Conservation (phyloP, 1,284 basidiomycete genomes). For the Earliella scabrosa region DNA sequence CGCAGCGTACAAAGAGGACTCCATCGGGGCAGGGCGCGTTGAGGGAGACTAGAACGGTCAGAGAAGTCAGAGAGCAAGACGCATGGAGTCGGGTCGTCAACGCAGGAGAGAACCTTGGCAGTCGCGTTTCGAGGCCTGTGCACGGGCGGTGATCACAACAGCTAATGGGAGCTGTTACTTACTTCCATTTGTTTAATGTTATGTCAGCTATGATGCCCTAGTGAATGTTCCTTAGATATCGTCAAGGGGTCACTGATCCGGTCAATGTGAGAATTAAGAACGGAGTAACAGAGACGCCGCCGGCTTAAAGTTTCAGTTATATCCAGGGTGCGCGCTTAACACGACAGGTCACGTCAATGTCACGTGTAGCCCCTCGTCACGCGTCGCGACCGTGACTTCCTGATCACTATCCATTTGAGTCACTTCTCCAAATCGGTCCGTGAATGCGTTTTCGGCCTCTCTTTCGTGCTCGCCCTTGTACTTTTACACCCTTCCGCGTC, state of each 20-base stretch:
- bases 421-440: conserved; percentile 12
- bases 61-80: conserved; percentile 6
- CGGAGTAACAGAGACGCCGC: no score
- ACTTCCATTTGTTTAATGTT: no score
- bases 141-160: no score
- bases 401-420: conserved; percentile 20
- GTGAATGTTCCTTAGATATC: no score
- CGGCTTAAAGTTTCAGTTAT: no score
- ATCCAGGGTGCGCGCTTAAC: no score
- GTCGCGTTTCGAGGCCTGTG: no score
- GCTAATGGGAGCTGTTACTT: no score
- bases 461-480: conserved; percentile 21
- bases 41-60: conserved; percentile 1
- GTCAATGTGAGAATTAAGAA: no score
- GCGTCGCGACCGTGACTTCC: conserved; percentile 19
- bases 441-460: conserved; percentile 19
- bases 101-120: background rate
- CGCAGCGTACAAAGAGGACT: conserved; percentile 26
- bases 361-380: conserved; percentile 22
- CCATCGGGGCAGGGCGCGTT: conserved; percentile 18
- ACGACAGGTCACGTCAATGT: conserved; percentile 2
- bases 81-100: conserved; percentile 2
- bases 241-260: no score
- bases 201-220: no score
- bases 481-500: conserved; percentile 14